Evolutionary conservation across 1,284 basidiomycete species (phyloP).

Genomic region (Apiotrichum montevideense): DNA sequence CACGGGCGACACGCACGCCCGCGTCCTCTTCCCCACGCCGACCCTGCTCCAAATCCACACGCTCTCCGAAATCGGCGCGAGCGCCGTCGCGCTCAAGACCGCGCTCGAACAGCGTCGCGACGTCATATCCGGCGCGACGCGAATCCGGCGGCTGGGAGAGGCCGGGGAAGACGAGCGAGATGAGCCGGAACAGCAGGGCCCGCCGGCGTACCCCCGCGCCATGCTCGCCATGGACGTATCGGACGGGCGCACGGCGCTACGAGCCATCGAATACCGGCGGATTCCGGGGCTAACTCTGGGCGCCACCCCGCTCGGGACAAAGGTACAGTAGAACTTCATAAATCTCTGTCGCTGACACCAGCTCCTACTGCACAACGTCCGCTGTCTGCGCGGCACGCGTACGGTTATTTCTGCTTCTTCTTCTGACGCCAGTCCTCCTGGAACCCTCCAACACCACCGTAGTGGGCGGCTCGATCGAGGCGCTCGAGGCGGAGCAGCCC

Average conservation of each 20-base stretch:
- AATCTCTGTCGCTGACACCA: slow-evolving; percentile 14
- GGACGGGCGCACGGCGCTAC: slow-evolving; percentile 36
- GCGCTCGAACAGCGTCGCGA: slow-evolving; percentile 41
- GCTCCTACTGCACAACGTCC: slow-evolving; percentile 38
- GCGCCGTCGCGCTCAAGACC: slow-evolving; percentile 39
- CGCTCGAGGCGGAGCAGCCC: slow-evolving; percentile 34
- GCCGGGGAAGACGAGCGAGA: slow-evolving; percentile 24
- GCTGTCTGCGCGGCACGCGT: slow-evolving; percentile 25
- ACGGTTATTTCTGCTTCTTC: slow-evolving; percentile 2
- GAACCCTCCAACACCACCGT: slow-evolving; percentile 32
- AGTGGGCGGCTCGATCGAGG: slow-evolving; percentile 34
- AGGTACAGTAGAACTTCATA: slow-evolving; percentile 23
- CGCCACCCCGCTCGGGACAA: slow-evolving; percentile 41
- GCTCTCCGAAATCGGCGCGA: slow-evolving; percentile 39
- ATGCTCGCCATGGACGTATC: slow-evolving; percentile 41
- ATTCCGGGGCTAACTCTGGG: slow-evolving; percentile 32
- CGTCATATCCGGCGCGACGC: slow-evolving; percentile 36
- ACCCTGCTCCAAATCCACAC: slow-evolving; percentile 36
- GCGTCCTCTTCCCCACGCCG: slow-evolving; percentile 26
- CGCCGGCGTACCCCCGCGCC: slow-evolving; percentile 41
- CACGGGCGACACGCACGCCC: slow-evolving; percentile 11
- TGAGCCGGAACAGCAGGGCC: slow-evolving; percentile 22
- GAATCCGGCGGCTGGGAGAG: slow-evolving; percentile 38
- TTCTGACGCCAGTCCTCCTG: slow-evolving; percentile 30
- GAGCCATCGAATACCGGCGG: slow-evolving; percentile 42